A percentile compares a stretch with the other conserved stretches of the same genome.
These are phyloP conservation scores for Ceratobasidium sp. DNA, from an alignment of 1,284 basidiomycete genomes.

Conservation along the genomic window DNA sequence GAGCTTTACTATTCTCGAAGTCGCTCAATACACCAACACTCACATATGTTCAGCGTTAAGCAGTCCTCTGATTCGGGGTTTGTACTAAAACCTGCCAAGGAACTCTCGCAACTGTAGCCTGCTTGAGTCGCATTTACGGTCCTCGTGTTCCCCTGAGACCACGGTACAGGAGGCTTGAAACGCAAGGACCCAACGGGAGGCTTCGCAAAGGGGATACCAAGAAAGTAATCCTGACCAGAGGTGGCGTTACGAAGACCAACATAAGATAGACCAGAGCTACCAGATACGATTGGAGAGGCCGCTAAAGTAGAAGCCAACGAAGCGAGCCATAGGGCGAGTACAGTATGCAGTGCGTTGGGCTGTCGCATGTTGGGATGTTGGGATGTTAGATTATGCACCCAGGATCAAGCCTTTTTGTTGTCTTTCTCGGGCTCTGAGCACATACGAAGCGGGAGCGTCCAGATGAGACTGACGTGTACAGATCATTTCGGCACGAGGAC, in stretches of 20 bases:
- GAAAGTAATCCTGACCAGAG: conserved; percentile 34
- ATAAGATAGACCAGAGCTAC: conserved; percentile 8
- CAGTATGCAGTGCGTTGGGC: no score
- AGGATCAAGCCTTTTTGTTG: no score
- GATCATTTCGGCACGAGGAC: no score
- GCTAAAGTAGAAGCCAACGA: no score
- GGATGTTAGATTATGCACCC: no score
- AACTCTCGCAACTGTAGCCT: conserved; percentile 26
- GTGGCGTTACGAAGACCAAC: conserved; percentile 9
- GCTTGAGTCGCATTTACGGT: conserved; percentile 36
- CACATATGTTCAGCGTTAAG: conserved; percentile 56
- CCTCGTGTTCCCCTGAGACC: conserved; percentile 50
- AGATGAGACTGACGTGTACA: no score
- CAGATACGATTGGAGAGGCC: neutral
- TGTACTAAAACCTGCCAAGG: neutral
- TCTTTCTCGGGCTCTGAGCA: no score
- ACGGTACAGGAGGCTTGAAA: conserved; percentile 64
- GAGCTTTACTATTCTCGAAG: conserved; percentile 22
- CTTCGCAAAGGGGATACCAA: conserved; percentile 41
- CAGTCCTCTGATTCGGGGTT: conserved; percentile 54
- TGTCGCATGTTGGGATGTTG: no score
- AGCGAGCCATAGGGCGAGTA: no score
- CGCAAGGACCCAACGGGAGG: conserved; percentile 42
- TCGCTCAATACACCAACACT: conserved; percentile 41
- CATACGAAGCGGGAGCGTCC: no score